Conservation (phyloP, 2,329 filamentous ascomycete species). For the Blastomyces silverae region DNA sequence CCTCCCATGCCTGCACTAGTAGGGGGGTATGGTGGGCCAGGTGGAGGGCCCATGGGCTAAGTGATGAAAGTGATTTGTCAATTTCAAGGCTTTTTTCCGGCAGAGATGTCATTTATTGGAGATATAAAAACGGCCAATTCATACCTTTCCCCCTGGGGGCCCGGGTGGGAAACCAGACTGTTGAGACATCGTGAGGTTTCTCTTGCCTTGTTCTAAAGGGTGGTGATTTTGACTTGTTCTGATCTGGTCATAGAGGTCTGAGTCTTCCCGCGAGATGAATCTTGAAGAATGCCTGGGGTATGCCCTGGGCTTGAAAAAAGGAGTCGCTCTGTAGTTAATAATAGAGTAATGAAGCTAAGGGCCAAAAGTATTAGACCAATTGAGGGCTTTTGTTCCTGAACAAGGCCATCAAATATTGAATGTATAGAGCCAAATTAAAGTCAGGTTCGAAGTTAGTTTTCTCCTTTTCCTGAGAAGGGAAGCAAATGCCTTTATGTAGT, state of each 20-base stretch:
- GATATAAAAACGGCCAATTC: neutral
- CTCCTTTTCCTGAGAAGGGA: neutral
- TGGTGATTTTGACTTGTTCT: neutral
- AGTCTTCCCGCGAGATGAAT: neutral
- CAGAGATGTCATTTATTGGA: neutral
- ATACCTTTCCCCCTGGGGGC: neutral
- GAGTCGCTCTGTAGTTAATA: no score
- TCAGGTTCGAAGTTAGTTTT: neutral
- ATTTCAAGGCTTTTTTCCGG: neutral
- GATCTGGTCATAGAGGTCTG: neutral
- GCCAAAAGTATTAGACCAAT: neutral
- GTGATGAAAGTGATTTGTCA: neutral
- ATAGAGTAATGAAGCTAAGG: no score
- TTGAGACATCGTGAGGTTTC: neutral
- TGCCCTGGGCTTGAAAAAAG: no score
- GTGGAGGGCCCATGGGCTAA: slow-evolving; percentile 6
- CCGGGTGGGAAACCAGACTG: neutral
- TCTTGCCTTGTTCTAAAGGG: neutral
- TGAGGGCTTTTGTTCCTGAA: neutral
- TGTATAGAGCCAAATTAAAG: neutral
- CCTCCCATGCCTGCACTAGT: slow-evolving; percentile 36
- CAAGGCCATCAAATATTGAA: neutral
- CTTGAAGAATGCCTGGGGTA: neutral
- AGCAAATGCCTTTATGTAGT: neutral
- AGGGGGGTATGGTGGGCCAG: slow-evolving; percentile 30